phyloP scores from a whole-genome alignment of 2,329 filamentous ascomycete species.

The Chaetomium olivaceum region DNA sequence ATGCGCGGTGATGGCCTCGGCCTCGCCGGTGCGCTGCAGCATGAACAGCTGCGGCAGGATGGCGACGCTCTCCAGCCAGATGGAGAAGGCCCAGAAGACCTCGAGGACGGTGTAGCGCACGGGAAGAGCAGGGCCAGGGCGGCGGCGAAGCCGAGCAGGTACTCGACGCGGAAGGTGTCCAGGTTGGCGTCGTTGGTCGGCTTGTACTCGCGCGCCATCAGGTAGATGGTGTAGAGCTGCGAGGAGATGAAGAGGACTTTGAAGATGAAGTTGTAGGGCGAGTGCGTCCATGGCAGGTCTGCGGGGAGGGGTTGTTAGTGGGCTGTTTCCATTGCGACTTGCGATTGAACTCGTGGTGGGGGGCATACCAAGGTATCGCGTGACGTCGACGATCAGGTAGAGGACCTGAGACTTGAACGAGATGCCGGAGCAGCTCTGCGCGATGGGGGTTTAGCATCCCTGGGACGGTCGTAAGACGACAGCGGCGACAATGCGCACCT shows the following conservation, averaged over 20 bases:
- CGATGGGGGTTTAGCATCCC: slow-evolving; percentile 27
- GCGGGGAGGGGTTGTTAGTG: slow-evolving; percentile 6
- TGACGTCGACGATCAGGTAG: slow-evolving; percentile 91
- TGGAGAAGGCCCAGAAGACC: slow-evolving; percentile 96
- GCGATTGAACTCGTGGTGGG: not conserved
- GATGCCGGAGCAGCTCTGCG: slow-evolving; percentile 92
- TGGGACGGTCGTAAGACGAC: not conserved
- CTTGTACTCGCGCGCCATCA: slow-evolving; percentile 97
- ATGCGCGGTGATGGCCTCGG: slow-evolving; percentile 98
- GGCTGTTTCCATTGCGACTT: not conserved
- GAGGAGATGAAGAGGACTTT: slow-evolving; percentile 92
- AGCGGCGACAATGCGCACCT: slow-evolving; percentile 53
- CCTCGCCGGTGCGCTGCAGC: slow-evolving; percentile 95
- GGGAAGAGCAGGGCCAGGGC: slow-evolving; percentile 77
- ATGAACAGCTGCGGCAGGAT: slow-evolving; percentile 98
- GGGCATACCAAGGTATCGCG: slow-evolving; percentile 79
- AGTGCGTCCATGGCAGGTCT: slow-evolving; percentile 85
- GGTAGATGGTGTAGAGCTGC: slow-evolving; percentile 91
- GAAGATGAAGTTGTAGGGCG: slow-evolving; percentile 90
- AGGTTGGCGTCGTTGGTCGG: slow-evolving; percentile 95
- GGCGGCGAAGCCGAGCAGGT: slow-evolving; percentile 79
- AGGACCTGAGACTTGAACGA: slow-evolving; percentile 98
- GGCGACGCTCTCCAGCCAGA: slow-evolving; percentile 96
- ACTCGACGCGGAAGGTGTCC: slow-evolving; percentile 96
- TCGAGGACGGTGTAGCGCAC: slow-evolving; percentile 80